Evolutionary conservation across 2,329 filamentous ascomycete species (phyloP).

Genomic region (Sclerotinia minor): DNA sequence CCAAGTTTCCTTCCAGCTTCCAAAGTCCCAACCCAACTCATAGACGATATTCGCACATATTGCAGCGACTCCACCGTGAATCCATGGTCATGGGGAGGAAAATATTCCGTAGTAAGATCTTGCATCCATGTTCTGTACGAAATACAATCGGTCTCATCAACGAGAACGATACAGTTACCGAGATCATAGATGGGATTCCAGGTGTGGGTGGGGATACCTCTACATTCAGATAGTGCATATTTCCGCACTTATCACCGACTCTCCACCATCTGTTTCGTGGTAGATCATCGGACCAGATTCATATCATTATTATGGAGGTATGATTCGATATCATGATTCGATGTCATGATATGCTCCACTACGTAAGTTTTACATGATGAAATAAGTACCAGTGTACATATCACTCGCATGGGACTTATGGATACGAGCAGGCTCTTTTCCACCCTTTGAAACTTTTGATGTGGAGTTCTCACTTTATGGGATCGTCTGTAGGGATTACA

Average conservation of each 20-base stretch:
- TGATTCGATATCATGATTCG: conserved; percentile 4
- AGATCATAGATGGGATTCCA: neutral
- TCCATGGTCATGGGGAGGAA: conserved; percentile 10
- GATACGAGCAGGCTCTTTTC: neutral
- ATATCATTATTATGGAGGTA: neutral
- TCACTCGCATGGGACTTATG: neutral
- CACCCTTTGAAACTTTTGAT: conserved; percentile 2
- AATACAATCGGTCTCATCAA: neutral
- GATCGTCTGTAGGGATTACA: neutral
- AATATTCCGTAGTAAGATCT: conserved; percentile 9
- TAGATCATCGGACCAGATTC: neutral
- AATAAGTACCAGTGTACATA: neutral
- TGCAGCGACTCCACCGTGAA: neutral
- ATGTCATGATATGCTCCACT: conserved; percentile 2
- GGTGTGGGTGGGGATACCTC: neutral
- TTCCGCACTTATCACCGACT: neutral
- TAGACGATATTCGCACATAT: neutral
- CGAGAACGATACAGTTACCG: neutral
- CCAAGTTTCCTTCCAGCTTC: neutral
- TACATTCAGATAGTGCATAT: neutral
- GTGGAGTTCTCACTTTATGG: neutral
- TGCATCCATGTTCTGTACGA: neutral
- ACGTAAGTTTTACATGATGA: neutral
- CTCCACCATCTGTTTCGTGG: conserved; percentile 8
- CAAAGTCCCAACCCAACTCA: neutral